Evolutionary conservation across 2,329 filamentous ascomycete genomes (phyloP), one percentile per base, ranked within the genome.

Genomic region (Nigrospora sphaerica): DNA sequence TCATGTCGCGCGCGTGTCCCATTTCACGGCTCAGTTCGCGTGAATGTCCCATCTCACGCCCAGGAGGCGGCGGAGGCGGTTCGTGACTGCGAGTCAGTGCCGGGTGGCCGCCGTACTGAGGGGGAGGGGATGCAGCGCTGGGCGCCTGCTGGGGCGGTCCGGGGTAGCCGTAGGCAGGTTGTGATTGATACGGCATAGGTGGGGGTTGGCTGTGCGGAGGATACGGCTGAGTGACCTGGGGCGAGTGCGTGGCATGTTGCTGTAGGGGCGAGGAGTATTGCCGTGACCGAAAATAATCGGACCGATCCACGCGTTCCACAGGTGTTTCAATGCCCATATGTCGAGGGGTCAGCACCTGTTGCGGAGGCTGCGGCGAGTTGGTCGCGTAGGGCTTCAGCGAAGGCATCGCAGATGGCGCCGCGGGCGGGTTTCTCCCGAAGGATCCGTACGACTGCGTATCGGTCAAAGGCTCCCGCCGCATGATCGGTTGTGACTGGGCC

Each of bases 61-160:
- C 42, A 12, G 35, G 19, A 12, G 48, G 38, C 28, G 61, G 54
- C 10, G 61, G 58, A 11, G 57, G 64, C 0, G 70, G 56, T 39
- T 78, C 75, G 17, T 73, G 69, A 12, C 67, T 62, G 28, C 71
- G 66, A 12, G 71, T 57, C 13, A 65, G 58, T 18, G 69, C 55
- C n/a, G 67, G 65, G 55, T 80, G 76, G 11, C 67, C 59, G 1
- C 70, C 65, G 47, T 81, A 81, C 52, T 80, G 78, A 17, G 73
- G 70, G n/a, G 74, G 69, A n/a, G 77, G 72, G 7, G 76, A 75
- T n/a, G 70, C 68, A 18, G 67, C 65, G 46, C 61, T 64, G 13
- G 66, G 63, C n/a, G 60, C 56, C 52, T 71, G 71, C 4, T 62
- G 55, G 32, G 64, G 56, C 34, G 68, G 69, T 6, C 60, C 58